Conservation (phyloP, 2,329 filamentous ascomycete species). For the Aspergillus costaricaensis region DNA sequence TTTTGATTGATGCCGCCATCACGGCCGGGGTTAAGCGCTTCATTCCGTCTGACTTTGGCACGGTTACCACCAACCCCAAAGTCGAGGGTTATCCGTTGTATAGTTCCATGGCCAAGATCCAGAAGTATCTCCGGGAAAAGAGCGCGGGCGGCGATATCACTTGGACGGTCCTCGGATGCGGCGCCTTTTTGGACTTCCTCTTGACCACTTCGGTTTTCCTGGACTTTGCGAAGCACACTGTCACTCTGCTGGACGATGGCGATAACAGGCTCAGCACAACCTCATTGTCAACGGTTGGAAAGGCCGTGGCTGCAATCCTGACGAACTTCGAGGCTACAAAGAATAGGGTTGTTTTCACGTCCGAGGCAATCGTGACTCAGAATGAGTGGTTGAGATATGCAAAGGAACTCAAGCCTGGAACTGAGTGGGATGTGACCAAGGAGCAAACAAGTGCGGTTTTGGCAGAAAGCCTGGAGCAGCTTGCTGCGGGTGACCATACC, state of each 20-base stretch:
- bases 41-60: neutral
- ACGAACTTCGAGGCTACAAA: neutral
- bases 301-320: neutral
- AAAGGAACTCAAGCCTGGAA: no score
- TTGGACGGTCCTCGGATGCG: neutral
- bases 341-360: neutral
- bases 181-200: neutral
- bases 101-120: neutral
- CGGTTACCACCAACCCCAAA: neutral
- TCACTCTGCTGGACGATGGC: neutral
- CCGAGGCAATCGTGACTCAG: no score
- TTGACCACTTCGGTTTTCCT: neutral
- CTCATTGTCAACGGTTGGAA: neutral
- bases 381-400: no score
- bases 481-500: no score
- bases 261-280: neutral
- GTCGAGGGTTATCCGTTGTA: neutral
- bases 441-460: no score
- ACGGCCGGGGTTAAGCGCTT: neutral
- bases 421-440: no score
- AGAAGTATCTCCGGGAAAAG: neutral
- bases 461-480: no score
- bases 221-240: conserved; percentile 1
- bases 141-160: neutral
- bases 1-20: neutral